phyloP scores from a whole-genome alignment of 1,284 basidiomycete genomes.

The Sanghuangporus sanghuang region DNA sequence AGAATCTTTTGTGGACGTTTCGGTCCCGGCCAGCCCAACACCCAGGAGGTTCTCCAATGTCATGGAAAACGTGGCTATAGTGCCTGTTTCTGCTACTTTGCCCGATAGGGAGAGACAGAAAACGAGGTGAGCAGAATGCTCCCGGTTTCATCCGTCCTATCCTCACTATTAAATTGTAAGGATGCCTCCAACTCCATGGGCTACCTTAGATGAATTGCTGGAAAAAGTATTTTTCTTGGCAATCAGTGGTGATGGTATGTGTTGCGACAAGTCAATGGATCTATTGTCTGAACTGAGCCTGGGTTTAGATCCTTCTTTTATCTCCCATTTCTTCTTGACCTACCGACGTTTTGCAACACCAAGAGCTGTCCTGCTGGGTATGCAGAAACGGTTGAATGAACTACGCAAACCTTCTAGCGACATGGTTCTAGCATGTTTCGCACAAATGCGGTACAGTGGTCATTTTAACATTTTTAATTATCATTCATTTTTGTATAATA shows the following conservation, averaged over 20 bases:
- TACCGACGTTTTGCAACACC: constrained; percentile 76
- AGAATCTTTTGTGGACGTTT: neutral
- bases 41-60: neutral
- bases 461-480: neutral
- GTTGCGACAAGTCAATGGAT: neutral
- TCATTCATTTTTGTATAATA: constrained; percentile 24
- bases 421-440: constrained; percentile 77
- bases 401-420: constrained; percentile 59
- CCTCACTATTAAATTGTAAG: neutral
- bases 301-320: constrained; percentile 59
- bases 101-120: constrained; percentile 11
- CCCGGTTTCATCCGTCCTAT: neutral
- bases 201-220: constrained; percentile 66
- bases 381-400: constrained; percentile 78
- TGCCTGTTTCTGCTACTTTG: neutral
- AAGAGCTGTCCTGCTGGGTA: constrained; percentile 67
- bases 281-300: constrained; percentile 13
- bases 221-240: constrained; percentile 73
- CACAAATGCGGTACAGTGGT: constrained; percentile 66
- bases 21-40: neutral
- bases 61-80: neutral
- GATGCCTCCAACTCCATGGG: constrained; percentile 57
- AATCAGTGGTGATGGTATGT: constrained; percentile 72
- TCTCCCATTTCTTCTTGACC: constrained; percentile 73
- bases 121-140: constrained; percentile 21